phyloP scores from a whole-genome alignment of 2,329 filamentous ascomycete species.

The Amauroascus niger region DNA sequence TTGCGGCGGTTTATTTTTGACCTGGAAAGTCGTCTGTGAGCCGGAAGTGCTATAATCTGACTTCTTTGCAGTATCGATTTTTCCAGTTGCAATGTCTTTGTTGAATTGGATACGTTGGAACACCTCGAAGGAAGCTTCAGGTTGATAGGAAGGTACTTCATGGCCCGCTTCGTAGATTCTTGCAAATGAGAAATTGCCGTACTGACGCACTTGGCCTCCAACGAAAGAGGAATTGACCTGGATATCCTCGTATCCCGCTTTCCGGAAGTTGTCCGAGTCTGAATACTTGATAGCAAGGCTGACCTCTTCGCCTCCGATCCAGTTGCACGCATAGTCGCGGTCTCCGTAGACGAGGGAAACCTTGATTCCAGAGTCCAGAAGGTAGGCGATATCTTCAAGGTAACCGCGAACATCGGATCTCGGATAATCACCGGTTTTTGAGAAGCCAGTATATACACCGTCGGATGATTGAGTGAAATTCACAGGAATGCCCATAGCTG shows the following conservation, averaged over 20 bases:
- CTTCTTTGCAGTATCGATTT: constrained; percentile 32
- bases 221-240: constrained; percentile 27
- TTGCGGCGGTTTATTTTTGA: constrained; percentile 39
- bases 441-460: constrained; percentile 41
- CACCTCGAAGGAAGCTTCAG: constrained; percentile 45
- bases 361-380: constrained; percentile 50
- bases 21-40: constrained; percentile 30
- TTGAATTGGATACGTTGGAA: constrained; percentile 45
- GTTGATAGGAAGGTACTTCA: constrained; percentile 46
- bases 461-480: constrained; percentile 45
- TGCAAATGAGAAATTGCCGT: constrained; percentile 35
- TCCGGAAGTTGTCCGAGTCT: constrained; percentile 31
- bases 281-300: constrained; percentile 39
- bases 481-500: constrained; percentile 49
- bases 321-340: constrained; percentile 46
- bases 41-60: constrained; percentile 34
- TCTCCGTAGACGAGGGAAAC: constrained; percentile 51
- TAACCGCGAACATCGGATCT: constrained; percentile 21
- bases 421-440: constrained; percentile 40
- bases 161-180: constrained; percentile 28
- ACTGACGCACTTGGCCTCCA: constrained; percentile 34
- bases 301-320: constrained; percentile 42
- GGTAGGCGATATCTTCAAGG: constrained; percentile 31
- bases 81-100: constrained; percentile 48
- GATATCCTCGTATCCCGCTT: constrained; percentile 37